phyloP scores from a whole-genome alignment of 2,329 filamentous ascomycete genomes.

The Arthroderma sp. region DNA sequence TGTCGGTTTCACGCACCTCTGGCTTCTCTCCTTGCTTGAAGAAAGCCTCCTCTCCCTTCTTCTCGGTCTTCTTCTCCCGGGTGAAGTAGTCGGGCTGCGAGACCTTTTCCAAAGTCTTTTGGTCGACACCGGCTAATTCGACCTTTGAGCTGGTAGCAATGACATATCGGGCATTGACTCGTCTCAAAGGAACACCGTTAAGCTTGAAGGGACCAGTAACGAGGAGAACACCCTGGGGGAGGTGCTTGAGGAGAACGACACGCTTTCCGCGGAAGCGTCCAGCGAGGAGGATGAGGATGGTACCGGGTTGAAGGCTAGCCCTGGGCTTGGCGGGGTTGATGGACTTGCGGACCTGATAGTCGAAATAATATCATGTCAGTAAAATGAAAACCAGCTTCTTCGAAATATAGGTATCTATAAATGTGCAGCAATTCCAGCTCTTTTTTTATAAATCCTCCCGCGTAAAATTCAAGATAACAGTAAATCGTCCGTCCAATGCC shows the following conservation, averaged over 20 bases:
- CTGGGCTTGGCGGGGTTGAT: constrained; percentile 78
- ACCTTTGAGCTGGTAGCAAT: constrained; percentile 37
- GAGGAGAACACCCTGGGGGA: constrained; percentile 94
- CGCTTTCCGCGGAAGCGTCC: constrained; percentile 99
- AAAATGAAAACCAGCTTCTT: background rate
- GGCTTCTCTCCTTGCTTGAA: constrained; percentile 99
- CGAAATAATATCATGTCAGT: constrained; percentile 1
- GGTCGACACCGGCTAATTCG: constrained; percentile 66
- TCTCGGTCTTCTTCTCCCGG: constrained; percentile 75
- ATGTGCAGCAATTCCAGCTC: no score
- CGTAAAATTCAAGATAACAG: no score
- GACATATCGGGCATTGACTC: constrained; percentile 42
- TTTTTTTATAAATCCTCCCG: no score
- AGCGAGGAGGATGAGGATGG: constrained; percentile 96
- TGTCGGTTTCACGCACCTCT: constrained; percentile 53
- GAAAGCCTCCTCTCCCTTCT: constrained; percentile 98
- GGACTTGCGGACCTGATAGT: constrained; percentile 76
- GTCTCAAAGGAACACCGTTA: constrained; percentile 95
- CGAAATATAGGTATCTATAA: no score
- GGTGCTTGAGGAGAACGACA: constrained; percentile 95
- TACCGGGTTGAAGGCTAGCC: constrained; percentile 80
- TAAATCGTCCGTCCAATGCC: no score
- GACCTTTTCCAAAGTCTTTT: constrained; percentile 62
- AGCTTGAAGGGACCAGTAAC: constrained; percentile 99
- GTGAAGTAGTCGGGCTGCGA: constrained; percentile 89